Evolutionary conservation across 2,329 filamentous ascomycete genomes (phyloP), one percentile per base, ranked within the genome.

Genomic region (Pleomassaria siparia): DNA sequence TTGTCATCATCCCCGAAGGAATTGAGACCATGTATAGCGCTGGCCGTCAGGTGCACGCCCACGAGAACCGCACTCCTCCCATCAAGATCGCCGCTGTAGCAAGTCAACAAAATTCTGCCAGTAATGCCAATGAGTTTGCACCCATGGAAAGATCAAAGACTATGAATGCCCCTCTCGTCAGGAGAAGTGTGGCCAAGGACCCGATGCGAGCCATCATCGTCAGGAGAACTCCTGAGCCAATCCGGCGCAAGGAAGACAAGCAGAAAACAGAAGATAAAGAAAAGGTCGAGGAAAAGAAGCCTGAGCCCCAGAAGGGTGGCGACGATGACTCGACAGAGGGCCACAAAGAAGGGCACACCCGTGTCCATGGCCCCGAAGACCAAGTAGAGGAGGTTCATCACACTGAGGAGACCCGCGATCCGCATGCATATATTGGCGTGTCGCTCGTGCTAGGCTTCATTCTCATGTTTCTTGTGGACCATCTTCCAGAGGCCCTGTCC

Each of bases 1-100:
- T 97, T 55, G 91, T 99, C 25, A 97, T 99, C 65, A 96, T 99
- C 62, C 94, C 94, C 1, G 94, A 99, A 72, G 94, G 94, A 29
- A 86, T 97, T 50, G 91, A 96, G 67, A 92, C 94, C 2, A 80
- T 96, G 47, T 89, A 94, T 59, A 84, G 75, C 58, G 78, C 82
- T 29, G 55, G 53, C 22, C 49, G 51, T 25, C 58, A 62, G 41
- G 54, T 51, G 39, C 61, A 64, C 41, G 44, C 56, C n/a, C 63
- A 60, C 43, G 50, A 15, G 2, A 50, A 55, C 25, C 30, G 41
- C 32, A 49, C 57, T 3, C 53, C 54, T 7, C 54, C 58, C 32
- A 44, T 60, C 16, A 57, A 57, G 30, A 56, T 68, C 24, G 56
- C 61, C 13, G 59, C 59, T 5, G 53, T 60, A 4, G 50, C 60